Conservation (phyloP, 805 yeast species). For the Saccharomycopsis microspora region DNA sequence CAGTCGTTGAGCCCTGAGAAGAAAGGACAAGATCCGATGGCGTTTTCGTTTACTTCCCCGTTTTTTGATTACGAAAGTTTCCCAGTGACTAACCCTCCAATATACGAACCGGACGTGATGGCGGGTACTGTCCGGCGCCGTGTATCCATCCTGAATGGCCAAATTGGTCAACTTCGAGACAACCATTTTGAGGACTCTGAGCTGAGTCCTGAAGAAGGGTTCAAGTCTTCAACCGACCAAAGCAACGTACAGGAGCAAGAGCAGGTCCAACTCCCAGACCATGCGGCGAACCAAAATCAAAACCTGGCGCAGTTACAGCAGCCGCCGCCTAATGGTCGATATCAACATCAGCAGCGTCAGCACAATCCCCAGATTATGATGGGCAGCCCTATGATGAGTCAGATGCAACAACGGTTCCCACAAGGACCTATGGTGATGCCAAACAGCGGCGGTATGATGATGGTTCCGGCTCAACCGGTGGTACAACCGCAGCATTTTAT, state of each 20-base stretch:
- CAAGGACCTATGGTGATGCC: neutral
- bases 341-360: neutral
- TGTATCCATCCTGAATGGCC: conserved; percentile 77
- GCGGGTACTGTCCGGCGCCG: conserved; percentile 40
- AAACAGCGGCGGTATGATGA: neutral
- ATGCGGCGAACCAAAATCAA: neutral
- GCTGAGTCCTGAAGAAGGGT: neutral
- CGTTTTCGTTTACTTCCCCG: neutral
- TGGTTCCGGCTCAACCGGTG: neutral
- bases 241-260: neutral
- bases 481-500: neutral
- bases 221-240: neutral
- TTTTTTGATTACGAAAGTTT: conserved; percentile 10
- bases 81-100: conserved; percentile 26
- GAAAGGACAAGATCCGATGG: too few species aligned
- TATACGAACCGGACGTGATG: conserved; percentile 32
- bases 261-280: neutral
- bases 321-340: conserved; percentile 13
- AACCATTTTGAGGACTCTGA: conserved; percentile 19
- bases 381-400: neutral
- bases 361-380: neutral
- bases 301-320: conserved; percentile 17
- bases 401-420: neutral
- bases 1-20: neutral
- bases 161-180: conserved; percentile 61